Conservation (phyloP, 257 asterid species). For the Lycium ferocissimum region DNA sequence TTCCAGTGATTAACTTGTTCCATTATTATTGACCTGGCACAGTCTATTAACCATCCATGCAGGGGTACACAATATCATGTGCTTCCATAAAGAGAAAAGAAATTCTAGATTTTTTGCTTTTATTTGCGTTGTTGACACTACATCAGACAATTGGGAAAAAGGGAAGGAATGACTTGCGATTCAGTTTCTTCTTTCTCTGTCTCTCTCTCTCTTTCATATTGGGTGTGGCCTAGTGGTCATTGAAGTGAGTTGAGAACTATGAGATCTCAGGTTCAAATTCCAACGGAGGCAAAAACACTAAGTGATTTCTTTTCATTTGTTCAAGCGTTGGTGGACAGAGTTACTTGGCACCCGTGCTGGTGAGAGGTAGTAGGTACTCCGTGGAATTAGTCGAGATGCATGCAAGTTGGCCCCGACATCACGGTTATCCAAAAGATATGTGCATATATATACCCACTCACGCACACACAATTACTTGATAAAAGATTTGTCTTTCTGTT, state of each 20-base stretch:
- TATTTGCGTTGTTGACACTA: neutral
- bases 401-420: neutral
- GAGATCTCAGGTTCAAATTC: neutral
- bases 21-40: neutral
- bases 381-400: neutral
- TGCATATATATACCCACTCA: too few relatives aligned
- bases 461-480: neutral
- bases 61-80: neutral
- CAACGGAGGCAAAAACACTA: neutral
- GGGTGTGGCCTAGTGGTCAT: neutral
- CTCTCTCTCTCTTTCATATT: neutral
- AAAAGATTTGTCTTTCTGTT: neutral
- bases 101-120: neutral
- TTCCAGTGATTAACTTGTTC: slow-evolving; percentile 17
- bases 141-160: neutral
- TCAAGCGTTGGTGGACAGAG: neutral
- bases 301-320: too few relatives aligned
- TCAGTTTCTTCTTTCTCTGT: neutral
- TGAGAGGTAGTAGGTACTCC: neutral
- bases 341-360: neutral
- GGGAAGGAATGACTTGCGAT: neutral
- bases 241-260: too few relatives aligned
- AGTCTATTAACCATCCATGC: neutral
- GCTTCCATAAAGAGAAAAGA: neutral
- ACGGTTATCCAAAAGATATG: too few relatives aligned